Base-by-base conservation (phyloP, 345 rosid genomes). In the Salix udensis region DNA sequence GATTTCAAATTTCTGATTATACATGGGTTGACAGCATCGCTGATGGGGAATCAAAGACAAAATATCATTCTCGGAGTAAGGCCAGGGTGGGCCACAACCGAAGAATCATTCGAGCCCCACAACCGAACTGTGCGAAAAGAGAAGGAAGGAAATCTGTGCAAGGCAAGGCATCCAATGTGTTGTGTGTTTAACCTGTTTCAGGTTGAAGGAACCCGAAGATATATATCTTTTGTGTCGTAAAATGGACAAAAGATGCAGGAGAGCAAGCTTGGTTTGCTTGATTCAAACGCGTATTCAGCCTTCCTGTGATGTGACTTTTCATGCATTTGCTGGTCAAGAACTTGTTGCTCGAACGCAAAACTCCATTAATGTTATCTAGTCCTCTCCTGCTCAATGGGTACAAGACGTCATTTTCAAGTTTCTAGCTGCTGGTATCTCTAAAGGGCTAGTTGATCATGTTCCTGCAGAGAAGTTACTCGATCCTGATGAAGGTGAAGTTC, bases 51-150 rank as follows among this genome's bases (percentile, higher is more conserved):
- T 58, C 62, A n/a, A n/a, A 10, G 62, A 58, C 62, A n/a, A 58
- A 18, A 58, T 44, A 58, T 23, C 24, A 10, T 58, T 58, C 64
- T 58, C 1, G 64, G 64, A 58, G 64, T 1, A 23, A 58, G 26
- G 28, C 28, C 4, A 58, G 64, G 28, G 64, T 53, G 23, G 60
- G 37, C 37, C 37, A 34, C 37, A 5, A 34, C 6, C 30, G 31
- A 65, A 44, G 62, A 30, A 74, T 65, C 60, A 46, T 74, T 46
- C 6, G 48, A 74, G 21, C 76, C 76, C 68, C 67, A 58, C 21
- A 8, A 4, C 8, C n/a, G 21, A 39, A 72, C 50, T 1, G 6
- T 23, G 24, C 9, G 21, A 42, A 18, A 42, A 73, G 36, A 13
- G 37, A 28, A 42, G 68, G 19, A 40, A 12, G 68, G 19, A 40